phyloP scores from a whole-genome alignment of 2,329 filamentous ascomycete genomes.

The Didymella sp. region DNA sequence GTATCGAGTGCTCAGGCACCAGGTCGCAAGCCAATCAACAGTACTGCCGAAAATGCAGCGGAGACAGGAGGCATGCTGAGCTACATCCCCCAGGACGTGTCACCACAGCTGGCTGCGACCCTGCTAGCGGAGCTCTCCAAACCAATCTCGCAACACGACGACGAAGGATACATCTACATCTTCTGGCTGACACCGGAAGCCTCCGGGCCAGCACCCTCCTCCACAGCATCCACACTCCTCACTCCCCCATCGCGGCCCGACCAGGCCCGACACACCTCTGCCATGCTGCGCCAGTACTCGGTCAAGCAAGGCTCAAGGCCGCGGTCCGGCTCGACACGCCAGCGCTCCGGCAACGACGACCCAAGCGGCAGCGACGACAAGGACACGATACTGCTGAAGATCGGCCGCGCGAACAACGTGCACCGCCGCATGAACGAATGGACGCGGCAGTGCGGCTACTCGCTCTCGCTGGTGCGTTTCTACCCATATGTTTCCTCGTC shows the following conservation, averaged over 20 bases:
- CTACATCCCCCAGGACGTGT: constrained; percentile 72
- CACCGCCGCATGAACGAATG: constrained; percentile 91
- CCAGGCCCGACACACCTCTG: constrained; percentile 40
- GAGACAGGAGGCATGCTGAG: constrained; percentile 61
- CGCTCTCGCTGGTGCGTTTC: constrained; percentile 84
- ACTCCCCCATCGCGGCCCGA: constrained; percentile 59
- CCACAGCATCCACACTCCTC: constrained; percentile 52
- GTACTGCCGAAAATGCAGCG: not conserved
- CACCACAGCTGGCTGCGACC: constrained; percentile 71
- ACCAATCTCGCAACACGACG: constrained; percentile 75
- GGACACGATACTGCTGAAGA: constrained; percentile 72
- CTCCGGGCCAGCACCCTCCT: constrained; percentile 62
- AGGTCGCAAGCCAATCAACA: not conserved
- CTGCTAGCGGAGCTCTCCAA: constrained; percentile 79
- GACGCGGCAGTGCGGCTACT: constrained; percentile 90
- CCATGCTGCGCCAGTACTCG: constrained; percentile 45
- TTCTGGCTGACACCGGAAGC: constrained; percentile 86
- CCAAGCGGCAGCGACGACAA: constrained; percentile 18
- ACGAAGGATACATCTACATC: constrained; percentile 94
- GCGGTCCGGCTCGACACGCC: constrained; percentile 15
- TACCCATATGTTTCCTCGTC: constrained; percentile 75
- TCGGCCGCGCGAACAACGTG: constrained; percentile 78
- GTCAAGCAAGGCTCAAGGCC: constrained; percentile 26
- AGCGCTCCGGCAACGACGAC: constrained; percentile 26
- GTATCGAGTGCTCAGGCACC: not conserved